These are phyloP conservation scores for Picocystis salinarum DNA, from an alignment of 139 green algal genomes.

Conservation along the genomic window DNA sequence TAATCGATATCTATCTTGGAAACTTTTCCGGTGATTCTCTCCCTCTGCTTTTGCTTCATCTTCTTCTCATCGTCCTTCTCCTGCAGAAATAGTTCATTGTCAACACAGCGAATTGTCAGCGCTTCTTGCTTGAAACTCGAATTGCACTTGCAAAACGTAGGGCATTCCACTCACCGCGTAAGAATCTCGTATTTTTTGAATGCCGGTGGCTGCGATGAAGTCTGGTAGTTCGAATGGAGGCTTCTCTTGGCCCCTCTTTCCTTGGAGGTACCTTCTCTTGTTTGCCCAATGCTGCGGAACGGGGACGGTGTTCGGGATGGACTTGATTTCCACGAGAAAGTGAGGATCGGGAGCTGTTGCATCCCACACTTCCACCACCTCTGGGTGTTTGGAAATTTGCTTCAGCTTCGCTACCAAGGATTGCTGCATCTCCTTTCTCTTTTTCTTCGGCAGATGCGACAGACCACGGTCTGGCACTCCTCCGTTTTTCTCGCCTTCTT, in stretches of 20 bases:
- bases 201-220: conserved; percentile 92
- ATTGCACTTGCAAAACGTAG: no score
- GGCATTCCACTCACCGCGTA: no score
- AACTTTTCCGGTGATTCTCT: conserved; percentile 72
- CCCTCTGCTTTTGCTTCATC: no score
- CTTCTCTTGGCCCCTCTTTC: conserved; percentile 97
- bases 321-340: conserved; percentile 88
- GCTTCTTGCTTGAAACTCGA: no score
- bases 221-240: conserved; percentile 89
- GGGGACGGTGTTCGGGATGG: conserved; percentile 72
- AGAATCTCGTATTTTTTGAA: conserved; percentile 78
- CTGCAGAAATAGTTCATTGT: conserved; percentile 4
- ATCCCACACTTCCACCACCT: conserved; percentile 97
- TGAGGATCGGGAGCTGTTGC: conserved; percentile 71
- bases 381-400: conserved; percentile 55
- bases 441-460: no score
- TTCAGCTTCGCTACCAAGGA: conserved; percentile 57
- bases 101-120: not conserved
- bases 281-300: conserved; percentile 92
- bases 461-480: not conserved
- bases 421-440: not conserved
- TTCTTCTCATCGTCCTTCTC: conserved; percentile 70
- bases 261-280: conserved; percentile 84
- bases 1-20: conserved; percentile 97
- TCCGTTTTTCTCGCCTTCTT: not conserved